Percentiles rank a stretch among this genome's conserved stretches.
Conservation (phyloP, 2,329 filamentous ascomycete genomes). For the Hypoxylon sp. region DNA sequence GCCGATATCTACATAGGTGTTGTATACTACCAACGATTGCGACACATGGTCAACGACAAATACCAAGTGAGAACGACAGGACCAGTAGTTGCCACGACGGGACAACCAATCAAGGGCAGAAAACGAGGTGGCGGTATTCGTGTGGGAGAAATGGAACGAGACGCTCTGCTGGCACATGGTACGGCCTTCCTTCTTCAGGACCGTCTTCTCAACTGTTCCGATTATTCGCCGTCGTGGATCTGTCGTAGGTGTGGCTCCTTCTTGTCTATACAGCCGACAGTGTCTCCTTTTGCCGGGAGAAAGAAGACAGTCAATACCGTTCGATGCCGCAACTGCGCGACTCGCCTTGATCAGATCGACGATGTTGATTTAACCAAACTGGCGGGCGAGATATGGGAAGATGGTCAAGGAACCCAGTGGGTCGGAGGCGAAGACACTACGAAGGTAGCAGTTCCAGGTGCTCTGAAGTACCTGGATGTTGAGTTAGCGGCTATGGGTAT, state of each 20-base stretch:
- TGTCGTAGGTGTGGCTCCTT: constrained; percentile 93
- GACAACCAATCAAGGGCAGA: constrained; percentile 96
- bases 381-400: constrained; percentile 89
- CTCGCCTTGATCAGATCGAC: constrained; percentile 69
- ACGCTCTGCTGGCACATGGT: constrained; percentile 93
- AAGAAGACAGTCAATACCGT: constrained; percentile 78
- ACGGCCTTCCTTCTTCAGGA: constrained; percentile 96
- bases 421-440: constrained; percentile 92
- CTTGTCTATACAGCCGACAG: constrained; percentile 85
- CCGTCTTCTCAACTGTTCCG: constrained; percentile 95
- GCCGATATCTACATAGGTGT: constrained; percentile 97
- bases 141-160: constrained; percentile 99
- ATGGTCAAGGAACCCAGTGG: constrained; percentile 87
- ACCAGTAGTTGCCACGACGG: constrained; percentile 89
- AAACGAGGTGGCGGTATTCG: constrained; percentile 98
- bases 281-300: constrained; percentile 75
- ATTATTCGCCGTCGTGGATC: constrained; percentile 90
- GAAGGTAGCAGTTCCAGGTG: constrained; percentile 91
- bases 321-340: constrained; percentile 84
- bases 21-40: constrained; percentile 96
- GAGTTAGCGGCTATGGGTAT: constrained; percentile 98
- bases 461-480: constrained; percentile 92
- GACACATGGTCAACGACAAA: constrained; percentile 99
- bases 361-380: constrained; percentile 69
- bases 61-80: constrained; percentile 98